Conservation (phyloP, 768 basidiomycete genomes). For the Fibroporia radiculosa region DNA sequence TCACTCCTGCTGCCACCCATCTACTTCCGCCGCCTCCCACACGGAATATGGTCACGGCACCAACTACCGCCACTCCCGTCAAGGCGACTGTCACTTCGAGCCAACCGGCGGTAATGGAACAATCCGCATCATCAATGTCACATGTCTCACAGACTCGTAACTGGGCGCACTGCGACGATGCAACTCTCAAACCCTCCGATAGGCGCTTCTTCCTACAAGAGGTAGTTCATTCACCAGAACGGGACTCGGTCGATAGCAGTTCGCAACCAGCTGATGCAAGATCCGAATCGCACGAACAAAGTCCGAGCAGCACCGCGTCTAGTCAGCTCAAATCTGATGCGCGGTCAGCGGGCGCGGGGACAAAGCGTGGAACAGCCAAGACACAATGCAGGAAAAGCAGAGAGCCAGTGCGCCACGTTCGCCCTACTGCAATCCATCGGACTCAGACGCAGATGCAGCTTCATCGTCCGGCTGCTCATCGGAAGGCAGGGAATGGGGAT, state of each 20-base stretch:
- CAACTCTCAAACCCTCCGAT: constrained; percentile 29
- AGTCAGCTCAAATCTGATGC: constrained; percentile 22
- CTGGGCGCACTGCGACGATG: constrained; percentile 16
- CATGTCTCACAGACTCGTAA: not conserved
- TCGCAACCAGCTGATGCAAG: constrained; percentile 12
- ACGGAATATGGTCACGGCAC: constrained; percentile 13
- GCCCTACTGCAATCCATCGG: constrained; percentile 19
- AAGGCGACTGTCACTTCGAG: constrained; percentile 4
- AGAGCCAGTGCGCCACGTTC: constrained; percentile 21
- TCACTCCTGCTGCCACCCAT: constrained; percentile 25
- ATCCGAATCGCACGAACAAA: constrained; percentile 6
- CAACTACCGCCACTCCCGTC: constrained; percentile 8
- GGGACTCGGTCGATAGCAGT: constrained; percentile 26
- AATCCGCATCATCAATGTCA: constrained; percentile 3
- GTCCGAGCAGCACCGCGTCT: constrained; percentile 29
- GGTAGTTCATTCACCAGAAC: constrained; percentile 28
- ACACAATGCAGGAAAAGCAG: constrained; percentile 25
- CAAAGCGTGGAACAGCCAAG: constrained; percentile 14
- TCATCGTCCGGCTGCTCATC: constrained; percentile 15
- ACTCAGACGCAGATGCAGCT: constrained; percentile 21
- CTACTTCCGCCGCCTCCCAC: constrained; percentile 20
- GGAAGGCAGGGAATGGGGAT: constrained; percentile 13
- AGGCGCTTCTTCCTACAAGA: constrained; percentile 38
- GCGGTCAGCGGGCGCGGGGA: constrained; percentile 4
- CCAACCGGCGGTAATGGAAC: constrained; percentile 2